phyloP scores from a whole-genome alignment of 1,284 basidiomycete genomes.

The Mycena sp. region DNA sequence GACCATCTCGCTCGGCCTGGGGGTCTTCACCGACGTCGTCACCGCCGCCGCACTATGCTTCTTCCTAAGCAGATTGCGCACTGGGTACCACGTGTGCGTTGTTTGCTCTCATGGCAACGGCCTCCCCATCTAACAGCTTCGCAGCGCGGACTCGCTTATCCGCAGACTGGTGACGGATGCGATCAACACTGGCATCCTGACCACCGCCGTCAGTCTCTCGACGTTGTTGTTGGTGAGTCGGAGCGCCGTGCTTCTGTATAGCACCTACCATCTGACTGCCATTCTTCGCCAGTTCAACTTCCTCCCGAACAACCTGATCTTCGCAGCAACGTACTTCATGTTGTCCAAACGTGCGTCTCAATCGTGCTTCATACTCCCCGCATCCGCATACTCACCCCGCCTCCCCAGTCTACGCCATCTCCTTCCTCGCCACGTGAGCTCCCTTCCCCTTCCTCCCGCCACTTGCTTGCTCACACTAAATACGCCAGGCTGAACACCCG shows the following conservation, averaged over 20 bases:
- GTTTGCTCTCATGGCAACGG: slow-evolving; percentile 38
- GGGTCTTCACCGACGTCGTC: slow-evolving; percentile 52
- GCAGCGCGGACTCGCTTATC: slow-evolving; percentile 69
- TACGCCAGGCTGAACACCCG: slow-evolving; percentile 54
- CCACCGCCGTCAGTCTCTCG: slow-evolving; percentile 67
- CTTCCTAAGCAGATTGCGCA: slow-evolving; percentile 51
- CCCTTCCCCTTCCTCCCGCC: neutral
- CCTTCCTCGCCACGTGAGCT: slow-evolving; percentile 32
- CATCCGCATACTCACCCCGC: neutral
- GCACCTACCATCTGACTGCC: slow-evolving; percentile 6
- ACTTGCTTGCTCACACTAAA: too few relatives aligned
- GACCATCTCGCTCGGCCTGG: slow-evolving; percentile 49
- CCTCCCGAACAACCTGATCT: slow-evolving; percentile 36
- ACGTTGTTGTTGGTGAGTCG: slow-evolving; percentile 63
- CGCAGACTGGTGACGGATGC: slow-evolving; percentile 56
- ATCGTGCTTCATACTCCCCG: neutral
- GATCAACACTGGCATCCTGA: slow-evolving; percentile 69
- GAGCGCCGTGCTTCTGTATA: neutral
- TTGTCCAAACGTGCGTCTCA: slow-evolving; percentile 38
- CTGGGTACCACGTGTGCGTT: slow-evolving; percentile 40
- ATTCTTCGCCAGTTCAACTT: slow-evolving; percentile 35
- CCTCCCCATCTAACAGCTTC: neutral
- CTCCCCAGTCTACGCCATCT: slow-evolving; percentile 40
- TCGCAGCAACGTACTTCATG: slow-evolving; percentile 41
- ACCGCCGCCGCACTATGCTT: slow-evolving; percentile 51